These are phyloP conservation scores for Boletus subparvulus DNA, from an alignment of 768 basidiomycete species.

Conservation along the genomic window DNA sequence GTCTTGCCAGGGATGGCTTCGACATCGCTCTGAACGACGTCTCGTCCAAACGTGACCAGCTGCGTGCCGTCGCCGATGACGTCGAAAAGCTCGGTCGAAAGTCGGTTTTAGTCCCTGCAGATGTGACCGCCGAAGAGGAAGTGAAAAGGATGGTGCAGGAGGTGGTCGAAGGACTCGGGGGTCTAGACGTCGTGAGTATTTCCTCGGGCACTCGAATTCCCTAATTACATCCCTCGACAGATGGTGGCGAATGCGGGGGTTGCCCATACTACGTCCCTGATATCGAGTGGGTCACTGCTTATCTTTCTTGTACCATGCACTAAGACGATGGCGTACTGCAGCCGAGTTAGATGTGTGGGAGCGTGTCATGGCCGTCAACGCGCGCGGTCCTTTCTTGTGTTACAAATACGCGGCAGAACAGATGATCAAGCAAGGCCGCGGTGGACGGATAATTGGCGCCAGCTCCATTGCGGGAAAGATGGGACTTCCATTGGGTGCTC, in stretches of 20 bases:
- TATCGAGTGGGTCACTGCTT: too few relatives aligned
- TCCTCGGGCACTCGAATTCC: background rate
- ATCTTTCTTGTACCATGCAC: too few relatives aligned
- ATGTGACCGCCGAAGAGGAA: background rate
- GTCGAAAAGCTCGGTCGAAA: slow-evolving; percentile 13
- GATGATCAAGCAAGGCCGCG: too few relatives aligned
- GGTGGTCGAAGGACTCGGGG: background rate
- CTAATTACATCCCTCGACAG: background rate
- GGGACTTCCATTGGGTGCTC: too few relatives aligned
- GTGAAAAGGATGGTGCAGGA: slow-evolving; percentile 3
- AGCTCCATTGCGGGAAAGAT: too few relatives aligned
- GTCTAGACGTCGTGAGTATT: slow-evolving; percentile 4
- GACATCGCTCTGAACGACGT: slow-evolving; percentile 31
- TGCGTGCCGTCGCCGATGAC: slow-evolving; percentile 6
- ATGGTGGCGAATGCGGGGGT: slow-evolving; percentile 17
- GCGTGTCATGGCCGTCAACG: too few relatives aligned
- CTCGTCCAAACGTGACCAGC: slow-evolving; percentile 7
- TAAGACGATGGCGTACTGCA: too few relatives aligned
- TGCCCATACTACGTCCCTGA: too few relatives aligned
- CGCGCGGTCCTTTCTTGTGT: too few relatives aligned
- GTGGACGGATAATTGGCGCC: too few relatives aligned
- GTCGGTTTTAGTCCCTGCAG: slow-evolving; percentile 13
- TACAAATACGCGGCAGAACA: too few relatives aligned
- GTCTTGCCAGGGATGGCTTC: slow-evolving; percentile 21
- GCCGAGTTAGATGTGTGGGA: too few relatives aligned